phyloP scores from a whole-genome alignment of 257 asterid genomes.

The Solanum etuberosum region DNA sequence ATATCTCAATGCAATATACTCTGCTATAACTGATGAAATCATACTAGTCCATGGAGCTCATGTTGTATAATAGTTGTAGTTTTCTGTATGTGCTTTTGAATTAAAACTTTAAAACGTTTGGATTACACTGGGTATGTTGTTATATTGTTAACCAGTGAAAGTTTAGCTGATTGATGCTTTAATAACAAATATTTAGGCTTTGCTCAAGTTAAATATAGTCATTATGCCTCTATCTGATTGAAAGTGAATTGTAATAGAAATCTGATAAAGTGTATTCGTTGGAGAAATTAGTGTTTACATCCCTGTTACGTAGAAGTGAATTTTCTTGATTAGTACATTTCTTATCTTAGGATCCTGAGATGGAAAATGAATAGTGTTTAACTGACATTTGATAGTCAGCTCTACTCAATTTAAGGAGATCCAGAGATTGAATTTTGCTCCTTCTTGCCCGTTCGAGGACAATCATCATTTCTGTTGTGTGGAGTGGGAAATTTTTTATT shows the following conservation, averaged over 20 bases:
- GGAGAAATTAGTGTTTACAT: background rate
- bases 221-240: background rate
- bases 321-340: background rate
- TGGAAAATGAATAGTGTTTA: background rate
- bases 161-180: background rate
- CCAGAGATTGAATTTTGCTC: background rate
- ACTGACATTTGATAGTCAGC: background rate
- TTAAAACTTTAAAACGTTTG: background rate
- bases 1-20: background rate
- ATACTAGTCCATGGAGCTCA: background rate
- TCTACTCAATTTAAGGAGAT: background rate
- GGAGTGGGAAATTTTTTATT: background rate
- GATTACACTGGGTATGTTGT: background rate
- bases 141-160: background rate
- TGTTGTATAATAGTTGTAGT: background rate
- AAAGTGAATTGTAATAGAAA: background rate
- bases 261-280: background rate
- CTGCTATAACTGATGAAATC: background rate
- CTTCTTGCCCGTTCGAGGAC: background rate
- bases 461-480: background rate
- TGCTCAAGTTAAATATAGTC: background rate
- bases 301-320: background rate
- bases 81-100: background rate
- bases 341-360: background rate
- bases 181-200: background rate